Conservation (phyloP, 305 asterid species). For the Fraxinus sp. region DNA sequence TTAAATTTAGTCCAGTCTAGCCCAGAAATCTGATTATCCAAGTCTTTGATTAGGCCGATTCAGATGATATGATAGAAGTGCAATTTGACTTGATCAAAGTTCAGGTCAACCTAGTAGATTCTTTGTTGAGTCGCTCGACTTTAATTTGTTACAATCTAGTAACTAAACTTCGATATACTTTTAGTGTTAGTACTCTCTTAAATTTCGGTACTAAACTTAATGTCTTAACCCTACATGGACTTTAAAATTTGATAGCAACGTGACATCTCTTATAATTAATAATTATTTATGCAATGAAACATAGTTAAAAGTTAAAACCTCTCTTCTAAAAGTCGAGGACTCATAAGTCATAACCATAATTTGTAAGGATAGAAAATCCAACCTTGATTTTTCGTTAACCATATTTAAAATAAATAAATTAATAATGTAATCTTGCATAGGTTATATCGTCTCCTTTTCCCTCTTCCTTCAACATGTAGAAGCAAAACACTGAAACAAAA, state of each 20-base stretch:
- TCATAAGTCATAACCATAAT: not conserved
- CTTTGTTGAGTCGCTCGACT: not conserved
- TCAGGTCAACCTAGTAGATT: not conserved
- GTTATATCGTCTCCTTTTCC: not conserved
- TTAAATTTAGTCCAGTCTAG: no score
- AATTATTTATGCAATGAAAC: not conserved
- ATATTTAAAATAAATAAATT: no score
- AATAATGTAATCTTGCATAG: not conserved
- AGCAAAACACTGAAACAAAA: not conserved
- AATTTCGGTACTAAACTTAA: no score
- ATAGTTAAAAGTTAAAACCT: not conserved
- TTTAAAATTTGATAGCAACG: not conserved
- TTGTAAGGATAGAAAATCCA: no score
- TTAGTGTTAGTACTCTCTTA: no score
- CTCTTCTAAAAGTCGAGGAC: not conserved
- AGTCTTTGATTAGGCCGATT: no score
- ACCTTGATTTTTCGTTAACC: no score
- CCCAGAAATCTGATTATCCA: no score
- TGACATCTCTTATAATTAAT: not conserved
- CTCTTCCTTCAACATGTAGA: not conserved
- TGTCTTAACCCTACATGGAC: not conserved
- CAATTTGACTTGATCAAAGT: no score
- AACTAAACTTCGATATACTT: no score
- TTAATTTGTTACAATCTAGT: not conserved
- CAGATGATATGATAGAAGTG: no score